phyloP scores from a whole-genome alignment of 805 yeast genomes.

The Phaffomyces thermotolerans region DNA sequence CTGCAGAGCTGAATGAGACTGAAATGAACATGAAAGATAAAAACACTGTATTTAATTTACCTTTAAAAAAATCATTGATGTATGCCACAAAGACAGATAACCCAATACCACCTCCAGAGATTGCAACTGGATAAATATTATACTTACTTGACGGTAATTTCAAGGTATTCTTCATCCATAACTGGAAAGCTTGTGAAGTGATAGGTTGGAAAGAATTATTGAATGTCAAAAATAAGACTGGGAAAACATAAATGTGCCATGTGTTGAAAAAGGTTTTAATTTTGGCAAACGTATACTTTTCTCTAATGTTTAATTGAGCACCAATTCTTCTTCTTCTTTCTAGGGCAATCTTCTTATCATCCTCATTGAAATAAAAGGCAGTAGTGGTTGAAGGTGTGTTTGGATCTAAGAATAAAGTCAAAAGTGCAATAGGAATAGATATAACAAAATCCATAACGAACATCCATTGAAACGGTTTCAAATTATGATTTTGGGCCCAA shows the following conservation, averaged over 20 bases:
- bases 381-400: conserved; percentile 28
- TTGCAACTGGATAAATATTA: conserved; percentile 35
- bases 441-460: conserved; percentile 37
- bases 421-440: conserved; percentile 36
- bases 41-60: conserved; percentile 30
- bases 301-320: conserved; percentile 36
- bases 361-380: conserved; percentile 34
- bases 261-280: conserved; percentile 33
- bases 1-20: conserved; percentile 35
- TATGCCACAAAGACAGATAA: conserved; percentile 30
- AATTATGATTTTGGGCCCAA: conserved; percentile 8
- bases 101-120: conserved; percentile 34
- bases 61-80: conserved; percentile 30
- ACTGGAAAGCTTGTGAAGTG: conserved; percentile 35
- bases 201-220: conserved; percentile 22
- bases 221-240: conserved; percentile 21
- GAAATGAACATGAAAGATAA: conserved; percentile 32
- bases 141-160: conserved; percentile 28
- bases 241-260: conserved; percentile 45
- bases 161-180: conserved; percentile 38
- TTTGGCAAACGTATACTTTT: conserved; percentile 32
- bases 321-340: conserved; percentile 38
- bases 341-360: conserved; percentile 37
- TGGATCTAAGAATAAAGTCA: conserved; percentile 30
- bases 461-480: conserved; percentile 35